Conservation (phyloP, 345 rosid genomes). For the Kernera saxatilis region DNA sequence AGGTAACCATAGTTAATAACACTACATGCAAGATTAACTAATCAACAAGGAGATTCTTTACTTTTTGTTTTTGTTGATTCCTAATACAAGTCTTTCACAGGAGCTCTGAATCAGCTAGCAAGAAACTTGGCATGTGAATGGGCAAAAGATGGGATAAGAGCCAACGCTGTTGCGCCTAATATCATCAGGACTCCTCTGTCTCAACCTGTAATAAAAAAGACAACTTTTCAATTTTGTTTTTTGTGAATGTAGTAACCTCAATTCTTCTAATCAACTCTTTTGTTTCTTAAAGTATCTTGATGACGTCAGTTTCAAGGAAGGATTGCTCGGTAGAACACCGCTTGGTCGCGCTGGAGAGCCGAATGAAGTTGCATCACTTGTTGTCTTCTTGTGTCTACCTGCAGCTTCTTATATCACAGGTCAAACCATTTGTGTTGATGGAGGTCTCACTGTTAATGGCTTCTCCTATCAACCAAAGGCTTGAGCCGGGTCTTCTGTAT, state of each 20-base stretch:
- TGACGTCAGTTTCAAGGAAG: not conserved
- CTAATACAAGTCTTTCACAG: not conserved
- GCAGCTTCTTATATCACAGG: conserved; percentile 57
- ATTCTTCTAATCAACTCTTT: not conserved
- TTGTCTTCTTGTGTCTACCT: conserved; percentile 47
- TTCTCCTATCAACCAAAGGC: conserved; percentile 16
- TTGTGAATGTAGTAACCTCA: not conserved
- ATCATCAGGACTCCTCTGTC: conserved; percentile 36
- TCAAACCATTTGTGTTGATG: conserved; percentile 46
- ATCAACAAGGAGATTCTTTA: not conserved
- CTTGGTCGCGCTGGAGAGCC: conserved; percentile 43
- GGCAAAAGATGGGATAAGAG: conserved; percentile 57
- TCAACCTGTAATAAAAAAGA: not conserved
- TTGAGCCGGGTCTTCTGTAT: not conserved
- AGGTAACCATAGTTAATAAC: not conserved
- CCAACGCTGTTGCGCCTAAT: conserved; percentile 50
- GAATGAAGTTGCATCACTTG: conserved; percentile 45
- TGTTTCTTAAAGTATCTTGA: not conserved
- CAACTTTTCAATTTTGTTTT: not conserved
- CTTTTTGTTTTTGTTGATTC: not conserved
- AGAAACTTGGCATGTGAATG: conserved; percentile 65
- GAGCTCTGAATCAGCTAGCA: conserved; percentile 48
- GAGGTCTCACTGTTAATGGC: conserved; percentile 41
- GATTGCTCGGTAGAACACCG: conserved; percentile 31
- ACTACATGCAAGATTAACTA: not conserved